Evolutionary conservation across 257 asterid species (phyloP), one percentile per base, ranked within the genome.

Genomic region (Capsicum chinense): DNA sequence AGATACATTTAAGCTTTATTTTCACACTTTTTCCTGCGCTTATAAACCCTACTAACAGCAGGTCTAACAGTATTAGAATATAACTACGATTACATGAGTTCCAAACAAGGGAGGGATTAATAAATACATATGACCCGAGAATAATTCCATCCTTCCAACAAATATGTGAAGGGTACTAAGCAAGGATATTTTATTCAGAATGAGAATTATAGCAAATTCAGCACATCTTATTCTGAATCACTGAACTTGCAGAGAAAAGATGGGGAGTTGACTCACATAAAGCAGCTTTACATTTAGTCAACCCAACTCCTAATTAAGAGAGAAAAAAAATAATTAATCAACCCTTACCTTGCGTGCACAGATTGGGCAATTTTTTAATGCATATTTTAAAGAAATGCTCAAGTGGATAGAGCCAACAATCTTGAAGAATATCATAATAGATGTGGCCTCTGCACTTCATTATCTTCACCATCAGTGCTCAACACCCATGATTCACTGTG

Each of bases 401-500:
- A 39, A 4, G 21, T 21, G 19, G 81, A 52, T 52, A 57, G 39
- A 76, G 47, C 48, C 47, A 52, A 52, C 26, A 12, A n/a, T 47
- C 9, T 47, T 71, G 11, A 21, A n/a, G 37, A 68, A 83, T 86
- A 83, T 92, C 56, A 85, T 88, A 63, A 71, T 79, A 80, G 91
- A 88, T 56, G 80, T 90, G 52, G 93, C 91, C 26, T 87, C 91
- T 44, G 92, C 92, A 44, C 79, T 90, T 26, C 68, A 87, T 58
- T 90, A 92, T 86, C 92, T 92, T 44, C 91, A 92, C 67, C 86
- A 89, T 84, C 84, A 87, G 64, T 87, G 88, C 70, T 85, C 82
- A 74, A 84, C 83, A 3, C 85, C 91, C 5, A 74, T 90, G 48
- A 85, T 87, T 83, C 95, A 88, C 79, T 89, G 93, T 80, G 92